Conservation (phyloP, 2,329 filamentous ascomycete genomes). For the Aspergillus texensis region DNA sequence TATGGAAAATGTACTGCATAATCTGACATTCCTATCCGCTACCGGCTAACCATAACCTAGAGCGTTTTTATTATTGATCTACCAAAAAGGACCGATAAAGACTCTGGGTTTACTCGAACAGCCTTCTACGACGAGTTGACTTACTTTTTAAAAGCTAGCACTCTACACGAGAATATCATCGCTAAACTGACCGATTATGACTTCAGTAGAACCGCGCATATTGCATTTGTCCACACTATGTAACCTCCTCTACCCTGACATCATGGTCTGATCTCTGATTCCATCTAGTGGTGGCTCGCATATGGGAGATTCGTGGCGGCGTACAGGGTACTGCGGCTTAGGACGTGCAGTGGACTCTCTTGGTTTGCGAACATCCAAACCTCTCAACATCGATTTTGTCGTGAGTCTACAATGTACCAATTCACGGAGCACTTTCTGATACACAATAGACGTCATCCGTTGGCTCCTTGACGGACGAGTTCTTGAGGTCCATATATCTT, state of each 20-base stretch:
- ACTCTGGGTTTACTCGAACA: conserved; percentile 37
- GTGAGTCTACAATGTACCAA: conserved; percentile 45
- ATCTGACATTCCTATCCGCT: not conserved
- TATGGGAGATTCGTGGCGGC: conserved; percentile 46
- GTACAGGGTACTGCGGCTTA: conserved; percentile 75
- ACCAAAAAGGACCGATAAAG: conserved; percentile 53
- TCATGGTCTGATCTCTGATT: conserved; percentile 8
- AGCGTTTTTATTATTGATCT: conserved; percentile 91
- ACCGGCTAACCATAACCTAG: conserved; percentile 42
- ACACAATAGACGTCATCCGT: conserved; percentile 71
- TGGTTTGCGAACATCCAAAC: conserved; percentile 58
- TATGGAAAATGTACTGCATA: conserved; percentile 75
- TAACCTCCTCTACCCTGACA: conserved; percentile 46
- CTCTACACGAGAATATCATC: conserved; percentile 65
- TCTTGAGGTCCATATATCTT: conserved; percentile 63
- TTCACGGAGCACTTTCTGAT: conserved; percentile 13
- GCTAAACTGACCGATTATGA: conserved; percentile 76
- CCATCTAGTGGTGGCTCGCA: conserved; percentile 60
- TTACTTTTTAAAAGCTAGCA: conserved; percentile 70
- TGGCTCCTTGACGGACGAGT: conserved; percentile 70
- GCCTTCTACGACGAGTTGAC: conserved; percentile 70
- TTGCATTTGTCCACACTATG: conserved; percentile 87
- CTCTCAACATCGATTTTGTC: conserved; percentile 72
- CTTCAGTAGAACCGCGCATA: conserved; percentile 69
- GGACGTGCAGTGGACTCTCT: conserved; percentile 67